Evolutionary conservation across 2,329 filamentous ascomycete genomes (phyloP).

Genomic region (Fusarium acutatum): DNA sequence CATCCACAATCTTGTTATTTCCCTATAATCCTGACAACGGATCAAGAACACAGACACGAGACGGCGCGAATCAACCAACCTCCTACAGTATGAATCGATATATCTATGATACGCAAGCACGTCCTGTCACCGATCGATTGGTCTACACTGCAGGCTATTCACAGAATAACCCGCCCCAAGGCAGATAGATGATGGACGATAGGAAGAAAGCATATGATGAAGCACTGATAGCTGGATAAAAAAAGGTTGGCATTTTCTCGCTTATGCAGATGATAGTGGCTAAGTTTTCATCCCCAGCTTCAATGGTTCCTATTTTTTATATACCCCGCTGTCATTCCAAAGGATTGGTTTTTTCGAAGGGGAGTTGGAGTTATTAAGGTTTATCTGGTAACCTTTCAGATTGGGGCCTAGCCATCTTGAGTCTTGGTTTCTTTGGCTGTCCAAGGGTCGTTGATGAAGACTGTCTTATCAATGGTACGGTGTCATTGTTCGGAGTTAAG

Average conservation of each 20-base stretch:
- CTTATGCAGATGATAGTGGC: neutral
- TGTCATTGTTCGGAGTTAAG: neutral
- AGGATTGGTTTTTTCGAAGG: accelerated
- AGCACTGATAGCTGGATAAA: neutral
- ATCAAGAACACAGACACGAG: neutral
- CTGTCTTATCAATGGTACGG: neutral
- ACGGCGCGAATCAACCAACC: neutral
- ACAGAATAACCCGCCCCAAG: neutral
- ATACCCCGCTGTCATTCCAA: neutral
- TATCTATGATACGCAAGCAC: neutral
- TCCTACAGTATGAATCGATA: neutral
- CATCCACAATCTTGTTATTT: accelerated
- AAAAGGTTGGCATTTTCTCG: neutral
- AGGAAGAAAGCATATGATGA: neutral
- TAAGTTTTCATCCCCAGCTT: neutral
- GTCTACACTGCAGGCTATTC: neutral
- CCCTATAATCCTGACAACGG: neutral
- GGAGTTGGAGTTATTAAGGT: neutral
- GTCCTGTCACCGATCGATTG: neutral
- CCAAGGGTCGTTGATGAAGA: too few relatives aligned
- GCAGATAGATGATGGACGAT: neutral
- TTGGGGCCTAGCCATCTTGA: neutral
- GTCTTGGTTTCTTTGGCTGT: neutral
- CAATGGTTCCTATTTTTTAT: neutral
- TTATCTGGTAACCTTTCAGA: neutral